Conservation (phyloP, 306 rosid species). For the Pachyrhizus erosus region DNA sequence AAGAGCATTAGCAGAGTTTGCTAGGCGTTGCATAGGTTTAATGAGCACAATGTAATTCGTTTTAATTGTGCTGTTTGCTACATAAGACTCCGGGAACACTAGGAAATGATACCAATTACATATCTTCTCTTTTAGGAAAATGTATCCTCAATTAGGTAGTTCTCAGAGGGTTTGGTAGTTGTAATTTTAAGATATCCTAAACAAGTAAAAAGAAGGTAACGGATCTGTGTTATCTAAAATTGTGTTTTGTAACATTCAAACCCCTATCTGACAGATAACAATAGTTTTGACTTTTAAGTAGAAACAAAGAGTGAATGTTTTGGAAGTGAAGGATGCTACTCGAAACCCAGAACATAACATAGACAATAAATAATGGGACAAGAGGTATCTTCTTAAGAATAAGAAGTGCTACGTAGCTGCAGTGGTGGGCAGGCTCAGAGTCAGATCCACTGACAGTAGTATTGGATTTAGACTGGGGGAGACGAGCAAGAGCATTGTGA, state of each 20-base stretch:
- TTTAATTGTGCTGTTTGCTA: background rate
- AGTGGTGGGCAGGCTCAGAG: background rate
- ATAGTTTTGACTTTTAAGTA: conserved; percentile 4
- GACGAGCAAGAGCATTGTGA: conserved; percentile 2
- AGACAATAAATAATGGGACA: background rate
- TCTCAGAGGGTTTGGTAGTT: conserved; percentile 4
- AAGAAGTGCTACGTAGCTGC: background rate
- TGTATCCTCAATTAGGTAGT: background rate
- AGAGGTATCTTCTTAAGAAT: conserved; percentile 8
- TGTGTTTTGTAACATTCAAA: conserved; percentile 3
- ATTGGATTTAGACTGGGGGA: conserved; percentile 25
- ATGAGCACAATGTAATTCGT: background rate
- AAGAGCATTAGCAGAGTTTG: conserved; percentile 12
- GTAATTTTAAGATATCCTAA: background rate
- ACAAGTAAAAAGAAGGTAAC: background rate
- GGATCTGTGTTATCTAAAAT: background rate
- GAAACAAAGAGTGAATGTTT: background rate
- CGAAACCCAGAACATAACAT: background rate
- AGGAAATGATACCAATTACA: background rate
- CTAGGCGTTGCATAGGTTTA: conserved; percentile 9
- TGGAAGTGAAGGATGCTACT: background rate
- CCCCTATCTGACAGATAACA: background rate
- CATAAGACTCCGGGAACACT: background rate
- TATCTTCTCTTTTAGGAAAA: conserved; percentile 32
- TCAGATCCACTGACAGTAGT: background rate